Conservation (phyloP, 495 filamentous ascomycete genomes). For the Aspergillus asperescens region DNA sequence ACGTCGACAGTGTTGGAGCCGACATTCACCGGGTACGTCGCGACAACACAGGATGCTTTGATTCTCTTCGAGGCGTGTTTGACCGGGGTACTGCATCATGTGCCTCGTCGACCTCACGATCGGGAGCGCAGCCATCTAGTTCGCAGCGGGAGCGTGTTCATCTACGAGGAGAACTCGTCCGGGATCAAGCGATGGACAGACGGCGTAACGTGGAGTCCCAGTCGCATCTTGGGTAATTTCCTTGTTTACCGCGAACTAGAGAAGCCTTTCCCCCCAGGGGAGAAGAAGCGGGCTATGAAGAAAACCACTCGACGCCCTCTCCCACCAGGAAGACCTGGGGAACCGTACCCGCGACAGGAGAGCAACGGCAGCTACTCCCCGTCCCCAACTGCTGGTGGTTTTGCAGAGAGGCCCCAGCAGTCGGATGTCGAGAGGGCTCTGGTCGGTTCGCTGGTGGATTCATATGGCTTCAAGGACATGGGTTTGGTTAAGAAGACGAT, state of each 20-base stretch:
- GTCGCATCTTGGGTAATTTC: constrained; percentile 82
- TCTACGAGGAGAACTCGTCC: constrained; percentile 83
- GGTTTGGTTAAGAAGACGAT: constrained; percentile 92
- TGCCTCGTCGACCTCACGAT: constrained; percentile 79
- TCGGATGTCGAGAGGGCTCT: constrained; percentile 60
- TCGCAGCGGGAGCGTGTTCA: constrained; percentile 77
- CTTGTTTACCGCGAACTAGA: constrained; percentile 85
- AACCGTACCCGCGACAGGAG: constrained; percentile 50
- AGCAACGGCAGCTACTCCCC: constrained; percentile 44
- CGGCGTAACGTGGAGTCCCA: constrained; percentile 83
- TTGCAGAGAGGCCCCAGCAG: constrained; percentile 38
- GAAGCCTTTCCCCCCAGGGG: constrained; percentile 74
- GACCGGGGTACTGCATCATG: constrained; percentile 60
- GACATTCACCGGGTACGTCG: constrained; percentile 63
- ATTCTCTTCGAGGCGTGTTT: constrained; percentile 72
- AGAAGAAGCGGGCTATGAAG: constrained; percentile 85
- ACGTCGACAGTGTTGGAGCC: constrained; percentile 45
- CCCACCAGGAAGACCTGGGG: constrained; percentile 40
- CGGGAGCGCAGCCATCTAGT: constrained; percentile 69
- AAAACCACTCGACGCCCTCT: constrained; percentile 47
- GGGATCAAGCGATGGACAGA: constrained; percentile 95
- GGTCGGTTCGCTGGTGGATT: constrained; percentile 78
- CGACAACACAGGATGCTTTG: constrained; percentile 67
- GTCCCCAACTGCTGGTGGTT: constrained; percentile 32
- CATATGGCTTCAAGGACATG: constrained; percentile 78